These are phyloP conservation scores for Kodamaea fungicola DNA, from an alignment of 1,139 yeast genomes.

Conservation along the genomic window DNA sequence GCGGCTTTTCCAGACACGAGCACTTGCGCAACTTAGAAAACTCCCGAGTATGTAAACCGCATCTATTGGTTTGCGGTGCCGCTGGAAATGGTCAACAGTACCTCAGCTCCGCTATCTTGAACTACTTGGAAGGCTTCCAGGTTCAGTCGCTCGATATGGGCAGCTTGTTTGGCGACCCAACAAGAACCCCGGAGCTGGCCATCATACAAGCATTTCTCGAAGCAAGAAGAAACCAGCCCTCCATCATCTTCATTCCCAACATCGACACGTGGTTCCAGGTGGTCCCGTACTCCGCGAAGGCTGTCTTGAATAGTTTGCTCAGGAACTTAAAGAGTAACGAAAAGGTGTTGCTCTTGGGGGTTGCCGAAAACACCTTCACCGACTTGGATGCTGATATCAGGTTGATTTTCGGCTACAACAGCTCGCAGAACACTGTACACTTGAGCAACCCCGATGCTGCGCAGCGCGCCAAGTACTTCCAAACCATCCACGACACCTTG, in stretches of 20 bases:
- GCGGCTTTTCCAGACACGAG: constrained; percentile 69
- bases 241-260: constrained; percentile 81
- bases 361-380: constrained; percentile 51
- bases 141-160: constrained; percentile 85
- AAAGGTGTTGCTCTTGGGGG: constrained; percentile 70
- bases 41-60: constrained; percentile 78
- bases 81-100: constrained; percentile 90
- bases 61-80: constrained; percentile 68
- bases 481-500: constrained; percentile 52
- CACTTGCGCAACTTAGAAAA: constrained; percentile 54
- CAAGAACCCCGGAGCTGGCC: constrained; percentile 80
- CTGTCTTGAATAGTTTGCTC: constrained; percentile 69
- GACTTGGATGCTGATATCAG: constrained; percentile 36
- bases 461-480: constrained; percentile 53
- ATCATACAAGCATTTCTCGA: constrained; percentile 84
- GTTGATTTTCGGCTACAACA: constrained; percentile 51
- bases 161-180: constrained; percentile 72
- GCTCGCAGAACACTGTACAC: constrained; percentile 43
- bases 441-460: constrained; percentile 40
- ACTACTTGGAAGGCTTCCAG: constrained; percentile 85
- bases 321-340: constrained; percentile 71
- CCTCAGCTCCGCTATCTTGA: constrained; percentile 76
- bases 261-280: constrained; percentile 74
- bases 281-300: constrained; percentile 64
- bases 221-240: constrained; percentile 87